phyloP scores from a whole-genome alignment of 2,329 filamentous ascomycete species.

The Fusarium poae region DNA sequence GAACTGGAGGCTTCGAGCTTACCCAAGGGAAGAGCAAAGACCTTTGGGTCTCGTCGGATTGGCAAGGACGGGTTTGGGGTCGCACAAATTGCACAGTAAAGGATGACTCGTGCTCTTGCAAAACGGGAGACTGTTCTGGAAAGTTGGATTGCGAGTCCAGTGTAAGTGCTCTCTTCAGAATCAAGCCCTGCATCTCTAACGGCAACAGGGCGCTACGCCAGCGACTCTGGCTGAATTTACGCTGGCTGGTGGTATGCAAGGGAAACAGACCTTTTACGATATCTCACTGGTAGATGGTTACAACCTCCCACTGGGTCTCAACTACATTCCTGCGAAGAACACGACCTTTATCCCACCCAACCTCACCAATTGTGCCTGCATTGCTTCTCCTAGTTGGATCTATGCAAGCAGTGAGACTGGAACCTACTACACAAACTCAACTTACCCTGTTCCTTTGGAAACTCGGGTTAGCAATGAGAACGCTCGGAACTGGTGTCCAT shows the following conservation, averaged over 20 bases:
- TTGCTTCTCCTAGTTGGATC: constrained; percentile 75
- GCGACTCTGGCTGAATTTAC: constrained; percentile 86
- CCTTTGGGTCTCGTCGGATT: constrained; percentile 77
- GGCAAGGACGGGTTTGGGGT: constrained; percentile 87
- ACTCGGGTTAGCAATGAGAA: constrained; percentile 66
- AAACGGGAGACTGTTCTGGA: constrained; percentile 81
- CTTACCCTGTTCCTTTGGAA: constrained; percentile 78
- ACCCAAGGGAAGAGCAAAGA: constrained; percentile 67
- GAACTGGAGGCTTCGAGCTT: constrained; percentile 77
- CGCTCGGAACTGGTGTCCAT: constrained; percentile 81
- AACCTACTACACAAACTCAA: constrained; percentile 71
- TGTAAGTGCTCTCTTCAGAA: constrained; percentile 60
- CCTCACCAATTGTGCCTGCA: constrained; percentile 80
- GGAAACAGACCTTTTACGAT: constrained; percentile 81
- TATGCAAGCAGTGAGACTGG: constrained; percentile 67
- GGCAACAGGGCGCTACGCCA: constrained; percentile 74
- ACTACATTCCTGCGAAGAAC: constrained; percentile 71
- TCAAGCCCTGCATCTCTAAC: constrained; percentile 13
- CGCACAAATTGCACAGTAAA: constrained; percentile 86
- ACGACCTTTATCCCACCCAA: constrained; percentile 78
- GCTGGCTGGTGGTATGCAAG: constrained; percentile 72
- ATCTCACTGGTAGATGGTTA: constrained; percentile 89
- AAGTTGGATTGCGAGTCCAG: constrained; percentile 76
- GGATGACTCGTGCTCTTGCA: constrained; percentile 74
- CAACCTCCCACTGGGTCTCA: constrained; percentile 78